A percentile compares a stretch with the other conserved stretches of the same genome.
Evolutionary conservation across 2,329 filamentous ascomycete species (phyloP).

Genomic region (Xylaria digitata): DNA sequence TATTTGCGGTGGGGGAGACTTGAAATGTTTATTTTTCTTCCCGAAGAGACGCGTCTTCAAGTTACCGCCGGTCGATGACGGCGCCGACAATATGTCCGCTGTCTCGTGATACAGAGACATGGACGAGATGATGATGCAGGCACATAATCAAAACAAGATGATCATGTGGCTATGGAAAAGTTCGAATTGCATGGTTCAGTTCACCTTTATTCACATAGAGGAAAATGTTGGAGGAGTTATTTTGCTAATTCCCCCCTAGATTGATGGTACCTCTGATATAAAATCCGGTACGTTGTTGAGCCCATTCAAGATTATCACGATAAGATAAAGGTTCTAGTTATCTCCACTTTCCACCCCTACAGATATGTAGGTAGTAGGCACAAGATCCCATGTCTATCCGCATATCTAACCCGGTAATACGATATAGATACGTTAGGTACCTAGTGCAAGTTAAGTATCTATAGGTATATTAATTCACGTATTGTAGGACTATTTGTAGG

Average conservation of each 20-base stretch:
- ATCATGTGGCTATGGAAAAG: background rate
- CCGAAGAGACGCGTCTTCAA: constrained; percentile 86
- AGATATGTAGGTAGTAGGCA: too few species aligned
- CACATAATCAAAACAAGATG: constrained; percentile 26
- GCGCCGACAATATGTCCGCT: constrained; percentile 75
- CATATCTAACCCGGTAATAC: too few species aligned
- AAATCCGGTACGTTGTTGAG: too few species aligned
- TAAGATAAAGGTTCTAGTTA: too few species aligned
- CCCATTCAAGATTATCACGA: too few species aligned
- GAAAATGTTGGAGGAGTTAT: background rate
- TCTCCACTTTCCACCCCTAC: too few species aligned
- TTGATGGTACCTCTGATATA: background rate
- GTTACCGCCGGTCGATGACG: constrained; percentile 77
- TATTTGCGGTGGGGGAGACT: constrained; percentile 82
- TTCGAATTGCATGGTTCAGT: constrained; percentile 5
- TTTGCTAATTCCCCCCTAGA: background rate
- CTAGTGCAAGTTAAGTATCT: too few species aligned
- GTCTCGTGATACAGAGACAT: constrained; percentile 99
- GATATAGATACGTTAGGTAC: too few species aligned
- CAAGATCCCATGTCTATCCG: too few species aligned
- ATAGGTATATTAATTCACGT: too few species aligned
- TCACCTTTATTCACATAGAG: background rate
- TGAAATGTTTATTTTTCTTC: constrained; percentile 72
- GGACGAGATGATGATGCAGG: constrained; percentile 9
- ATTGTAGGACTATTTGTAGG: too few species aligned